A percentile compares a stretch with the other conserved stretches of the same genome.
Conservation (phyloP, 345 rosid genomes). For the Aethionema arabicum region DNA sequence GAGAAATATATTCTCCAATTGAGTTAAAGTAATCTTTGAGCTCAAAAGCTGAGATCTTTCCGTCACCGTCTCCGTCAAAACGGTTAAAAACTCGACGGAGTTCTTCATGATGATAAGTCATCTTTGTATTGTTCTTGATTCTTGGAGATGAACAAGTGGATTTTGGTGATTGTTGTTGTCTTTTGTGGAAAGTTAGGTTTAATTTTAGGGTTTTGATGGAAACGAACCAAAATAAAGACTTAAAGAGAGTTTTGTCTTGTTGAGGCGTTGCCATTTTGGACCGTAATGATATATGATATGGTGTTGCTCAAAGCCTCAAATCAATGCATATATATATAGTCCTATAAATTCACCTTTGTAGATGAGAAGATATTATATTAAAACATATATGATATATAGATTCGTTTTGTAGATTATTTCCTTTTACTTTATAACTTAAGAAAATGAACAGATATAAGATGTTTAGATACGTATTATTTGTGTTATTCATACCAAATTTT, state of each 20-base stretch:
- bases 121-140: slow-evolving; percentile 15
- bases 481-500: no score
- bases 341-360: slow-evolving; percentile 3
- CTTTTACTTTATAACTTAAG: no score
- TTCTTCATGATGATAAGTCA: slow-evolving; percentile 36
- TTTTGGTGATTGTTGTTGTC: slow-evolving; percentile 30
- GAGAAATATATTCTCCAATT: slow-evolving; percentile 67
- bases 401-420: no score
- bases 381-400: no score
- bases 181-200: slow-evolving; percentile 34
- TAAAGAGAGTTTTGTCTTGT: slow-evolving; percentile 25
- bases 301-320: slow-evolving; percentile 1
- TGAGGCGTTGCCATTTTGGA: slow-evolving; percentile 30
- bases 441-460: no score
- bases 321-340: slow-evolving; percentile 32
- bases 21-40: slow-evolving; percentile 66
- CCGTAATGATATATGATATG: slow-evolving; percentile 20
- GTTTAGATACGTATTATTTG: no score
- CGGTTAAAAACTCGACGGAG: slow-evolving; percentile 55
- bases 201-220: slow-evolving; percentile 31
- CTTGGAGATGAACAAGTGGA: slow-evolving; percentile 31
- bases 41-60: slow-evolving; percentile 70
- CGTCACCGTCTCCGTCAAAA: slow-evolving; percentile 74
- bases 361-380: no score
- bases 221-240: slow-evolving; percentile 37